Percentiles rank a stretch among this genome's conserved stretches.
These are phyloP conservation scores for Verticillium isaacii DNA, from an alignment of 2,329 filamentous ascomycete species.

Conservation along the genomic window DNA sequence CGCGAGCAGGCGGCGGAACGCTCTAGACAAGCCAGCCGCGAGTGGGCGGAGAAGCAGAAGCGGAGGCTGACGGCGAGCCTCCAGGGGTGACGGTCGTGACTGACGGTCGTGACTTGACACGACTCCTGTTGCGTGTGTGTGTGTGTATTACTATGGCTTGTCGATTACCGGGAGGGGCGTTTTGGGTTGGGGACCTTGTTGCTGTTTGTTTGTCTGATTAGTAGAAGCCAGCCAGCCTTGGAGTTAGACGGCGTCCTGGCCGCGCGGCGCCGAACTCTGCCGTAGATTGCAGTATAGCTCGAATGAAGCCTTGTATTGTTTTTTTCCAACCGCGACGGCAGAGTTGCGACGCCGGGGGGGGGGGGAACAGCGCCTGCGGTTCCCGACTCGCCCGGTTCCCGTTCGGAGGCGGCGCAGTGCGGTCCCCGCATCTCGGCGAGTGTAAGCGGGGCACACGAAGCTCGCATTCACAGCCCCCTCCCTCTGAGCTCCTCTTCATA, in stretches of 20 bases:
- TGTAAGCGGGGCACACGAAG: too few species aligned
- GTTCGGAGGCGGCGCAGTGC: too few species aligned
- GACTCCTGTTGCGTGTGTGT: neutral
- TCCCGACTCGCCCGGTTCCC: too few species aligned
- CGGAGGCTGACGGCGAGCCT: slow-evolving; percentile 10
- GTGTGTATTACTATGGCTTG: neutral
- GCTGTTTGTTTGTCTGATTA: neutral
- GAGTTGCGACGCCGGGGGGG: too few species aligned
- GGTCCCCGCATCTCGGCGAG: too few species aligned
- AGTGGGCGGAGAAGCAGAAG: slow-evolving; percentile 58
- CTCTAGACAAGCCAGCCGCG: slow-evolving; percentile 52
- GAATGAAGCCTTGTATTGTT: neutral
- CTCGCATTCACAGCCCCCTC: too few species aligned
- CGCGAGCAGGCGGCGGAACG: slow-evolving; percentile 58
- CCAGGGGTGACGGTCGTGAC: neutral
- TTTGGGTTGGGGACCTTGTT: neutral
- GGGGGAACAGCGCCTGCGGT: too few species aligned
- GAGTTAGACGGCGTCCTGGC: neutral
- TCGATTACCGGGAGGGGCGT: neutral
- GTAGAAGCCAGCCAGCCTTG: neutral
- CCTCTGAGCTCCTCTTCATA: too few species aligned
- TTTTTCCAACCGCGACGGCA: too few species aligned
- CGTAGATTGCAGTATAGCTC: neutral
- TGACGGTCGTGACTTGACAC: neutral
- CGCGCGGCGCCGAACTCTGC: neutral